Evolutionary conservation across 805 yeast species (phyloP), one percentile per base, ranked within the genome.

Genomic region (Metschnikowia noctiluminum): DNA sequence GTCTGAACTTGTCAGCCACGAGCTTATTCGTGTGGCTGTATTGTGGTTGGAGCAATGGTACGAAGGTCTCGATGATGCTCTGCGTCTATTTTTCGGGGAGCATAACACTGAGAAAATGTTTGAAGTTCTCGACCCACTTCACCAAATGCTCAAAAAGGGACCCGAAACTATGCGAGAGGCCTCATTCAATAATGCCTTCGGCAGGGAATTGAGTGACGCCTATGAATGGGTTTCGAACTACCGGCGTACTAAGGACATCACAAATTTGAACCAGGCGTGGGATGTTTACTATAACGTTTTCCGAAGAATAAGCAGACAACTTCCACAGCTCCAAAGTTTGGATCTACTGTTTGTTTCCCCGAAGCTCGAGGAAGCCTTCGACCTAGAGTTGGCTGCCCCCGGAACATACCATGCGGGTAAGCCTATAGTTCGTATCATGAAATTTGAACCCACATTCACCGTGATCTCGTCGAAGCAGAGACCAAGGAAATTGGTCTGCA

Each of bases 41-140:
- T 69, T 94, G 51, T 91, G 99, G 97, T 96, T 90, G 61, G 99
- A 94, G 61, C 85, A 87, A 63, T 94, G 99, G 99, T 91, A 90
- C 58, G 98, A 92, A 68, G 97, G 96, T 2, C 74, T 94, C 31
- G 99, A 94, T 63, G 97, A 94, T 70, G 99, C 99, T 0, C 90
- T 97, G 3, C 76, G 97, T 50, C 78, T 87, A 45, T 94, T 85
- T 71, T 92, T 90, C 66, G 96, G 95, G 34, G 99, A 94, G 53
- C 94, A 89, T 58, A 90, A 94, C 61, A 87, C 92, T 11, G 96
- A 90, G 46, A 90, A 89, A 65, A 94, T 94, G 98, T 87, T 88
- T 67, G 84, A 88, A 14, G 90, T 90, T 1, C 68, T 94, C 44
- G 96, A 89, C 54, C 97, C 97, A 2, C 69, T 94, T 44, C 97